Conservation (phyloP, 2,329 filamentous ascomycete species). For the Lecanicillium sp. region DNA sequence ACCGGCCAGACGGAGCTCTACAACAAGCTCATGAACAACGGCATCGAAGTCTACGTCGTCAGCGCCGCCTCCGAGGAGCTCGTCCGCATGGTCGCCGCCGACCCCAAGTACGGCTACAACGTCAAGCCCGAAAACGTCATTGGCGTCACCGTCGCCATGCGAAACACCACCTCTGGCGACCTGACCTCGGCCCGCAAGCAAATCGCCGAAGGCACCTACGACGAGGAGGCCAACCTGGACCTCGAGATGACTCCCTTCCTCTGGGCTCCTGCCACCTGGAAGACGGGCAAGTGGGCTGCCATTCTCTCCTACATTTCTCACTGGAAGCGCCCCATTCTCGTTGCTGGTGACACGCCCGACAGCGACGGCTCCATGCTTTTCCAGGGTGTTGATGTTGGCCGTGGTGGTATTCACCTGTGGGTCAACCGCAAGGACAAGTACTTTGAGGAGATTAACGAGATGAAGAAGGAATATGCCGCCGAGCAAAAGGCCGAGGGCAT, state of each 20-base stretch:
- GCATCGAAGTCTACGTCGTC: conserved; percentile 34
- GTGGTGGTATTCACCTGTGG: conserved; percentile 33
- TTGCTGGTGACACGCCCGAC: conserved; percentile 32
- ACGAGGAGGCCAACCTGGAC: conserved; percentile 27
- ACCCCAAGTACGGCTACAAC: conserved; percentile 36
- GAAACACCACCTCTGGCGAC: conserved; percentile 17
- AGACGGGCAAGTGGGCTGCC: conserved; percentile 33
- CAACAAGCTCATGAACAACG: conserved; percentile 32
- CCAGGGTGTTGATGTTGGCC: conserved; percentile 31
- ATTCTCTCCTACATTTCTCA: conserved; percentile 33
- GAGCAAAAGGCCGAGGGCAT: conserved; percentile 25
- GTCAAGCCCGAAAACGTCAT: conserved; percentile 34
- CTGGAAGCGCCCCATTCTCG: conserved; percentile 34
- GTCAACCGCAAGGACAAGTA: conserved; percentile 28
- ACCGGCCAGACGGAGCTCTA: conserved; percentile 33
- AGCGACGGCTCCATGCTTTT: conserved; percentile 37
- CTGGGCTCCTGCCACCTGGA: conserved; percentile 35
- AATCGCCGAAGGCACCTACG: conserved; percentile 27
- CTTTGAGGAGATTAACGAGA: conserved; percentile 24
- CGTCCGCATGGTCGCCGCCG: conserved; percentile 35
- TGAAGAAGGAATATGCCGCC: conserved; percentile 26
- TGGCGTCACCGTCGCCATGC: conserved; percentile 30
- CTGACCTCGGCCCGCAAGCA: conserved; percentile 30
- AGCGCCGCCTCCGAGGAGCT: conserved; percentile 34
- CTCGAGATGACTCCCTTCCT: conserved; percentile 30